Percentiles rank a stretch among this genome's conserved stretches.
These are phyloP conservation scores for Colletotrichum sp. DNA, from an alignment of 2,329 filamentous ascomycete species.

Conservation along the genomic window DNA sequence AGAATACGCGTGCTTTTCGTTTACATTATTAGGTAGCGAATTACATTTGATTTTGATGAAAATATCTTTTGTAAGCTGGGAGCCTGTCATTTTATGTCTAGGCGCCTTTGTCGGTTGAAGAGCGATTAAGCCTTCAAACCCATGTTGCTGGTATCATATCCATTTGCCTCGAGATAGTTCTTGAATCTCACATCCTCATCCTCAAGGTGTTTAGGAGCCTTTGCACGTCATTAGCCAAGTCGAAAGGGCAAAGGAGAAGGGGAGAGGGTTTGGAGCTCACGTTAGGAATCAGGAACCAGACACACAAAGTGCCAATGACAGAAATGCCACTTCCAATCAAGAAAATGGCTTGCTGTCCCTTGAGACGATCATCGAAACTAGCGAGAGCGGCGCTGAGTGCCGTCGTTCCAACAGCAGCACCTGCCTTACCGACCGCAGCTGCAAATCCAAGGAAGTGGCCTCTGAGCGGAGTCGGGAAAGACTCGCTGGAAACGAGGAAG, in stretches of 20 bases:
- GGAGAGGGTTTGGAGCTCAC: not conserved
- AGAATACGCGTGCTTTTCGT: not conserved
- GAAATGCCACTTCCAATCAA: slow-evolving; percentile 31
- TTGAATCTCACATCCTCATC: slow-evolving; percentile 26
- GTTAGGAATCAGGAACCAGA: slow-evolving; percentile 31
- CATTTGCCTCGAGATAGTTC: slow-evolving; percentile 22
- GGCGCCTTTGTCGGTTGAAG: accelerated
- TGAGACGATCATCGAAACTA: slow-evolving; percentile 22
- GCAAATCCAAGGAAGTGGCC: slow-evolving; percentile 56
- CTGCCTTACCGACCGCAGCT: slow-evolving; percentile 55
- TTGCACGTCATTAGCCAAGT: not conserved
- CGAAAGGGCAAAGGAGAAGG: no score
- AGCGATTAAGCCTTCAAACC: slow-evolving; percentile 12
- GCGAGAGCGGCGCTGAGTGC: slow-evolving; percentile 11
- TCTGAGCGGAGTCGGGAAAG: slow-evolving; percentile 53
- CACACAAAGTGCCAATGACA: slow-evolving; percentile 25
- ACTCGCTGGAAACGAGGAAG: slow-evolving; percentile 53
- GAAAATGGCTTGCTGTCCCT: slow-evolving; percentile 30
- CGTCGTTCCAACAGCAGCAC: slow-evolving; percentile 53
- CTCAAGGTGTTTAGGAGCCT: slow-evolving; percentile 25
- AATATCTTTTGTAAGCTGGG: not conserved
- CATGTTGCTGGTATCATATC: slow-evolving; percentile 24
- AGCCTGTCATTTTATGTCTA: not conserved
- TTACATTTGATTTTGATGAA: not conserved
- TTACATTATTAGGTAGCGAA: not conserved